phyloP scores from a whole-genome alignment of 2,329 filamentous ascomycete genomes.

The Penicillium capsulatum region DNA sequence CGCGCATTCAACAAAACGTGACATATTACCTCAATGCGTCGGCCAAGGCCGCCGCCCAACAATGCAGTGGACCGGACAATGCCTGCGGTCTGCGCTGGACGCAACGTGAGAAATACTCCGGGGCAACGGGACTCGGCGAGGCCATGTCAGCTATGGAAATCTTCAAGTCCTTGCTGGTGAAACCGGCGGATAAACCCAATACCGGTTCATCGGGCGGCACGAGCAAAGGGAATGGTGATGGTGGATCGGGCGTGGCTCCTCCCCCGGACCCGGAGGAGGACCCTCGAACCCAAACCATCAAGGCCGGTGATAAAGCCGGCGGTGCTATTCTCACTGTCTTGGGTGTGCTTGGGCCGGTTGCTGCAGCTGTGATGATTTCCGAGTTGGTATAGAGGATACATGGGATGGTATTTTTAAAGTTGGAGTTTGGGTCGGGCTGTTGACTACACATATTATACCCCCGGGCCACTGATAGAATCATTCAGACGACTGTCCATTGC shows the following conservation, averaged over 20 bases:
- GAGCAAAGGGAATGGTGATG: slow-evolving; percentile 40
- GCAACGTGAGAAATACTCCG: slow-evolving; percentile 52
- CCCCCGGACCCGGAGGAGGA: slow-evolving; percentile 21
- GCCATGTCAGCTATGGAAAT: slow-evolving; percentile 67
- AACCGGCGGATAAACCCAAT: slow-evolving; percentile 31
- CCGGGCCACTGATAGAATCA: too few species aligned
- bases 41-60: slow-evolving; percentile 25
- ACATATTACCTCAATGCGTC: slow-evolving; percentile 49
- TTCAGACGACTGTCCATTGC: too few species aligned
- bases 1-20: slow-evolving; percentile 49
- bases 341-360: slow-evolving; percentile 58
- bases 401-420: too few species aligned
- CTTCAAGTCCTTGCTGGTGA: slow-evolving; percentile 53
- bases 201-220: slow-evolving; percentile 53
- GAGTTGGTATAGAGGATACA: slow-evolving; percentile 2
- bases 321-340: slow-evolving; percentile 54
- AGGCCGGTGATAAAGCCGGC: slow-evolving; percentile 5
- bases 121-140: slow-evolving; percentile 60
- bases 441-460: too few species aligned
- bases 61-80: slow-evolving; percentile 24
- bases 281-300: slow-evolving; percentile 30
- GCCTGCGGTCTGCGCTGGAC: slow-evolving; percentile 34
- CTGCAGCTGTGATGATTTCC: slow-evolving; percentile 44
- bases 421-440: too few species aligned
- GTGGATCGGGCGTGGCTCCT: too few species aligned